A percentile compares a stretch with the other conserved stretches of the same genome.
Evolutionary conservation across 768 basidiomycete genomes (phyloP).

Genomic region (Pholiota conissans): DNA sequence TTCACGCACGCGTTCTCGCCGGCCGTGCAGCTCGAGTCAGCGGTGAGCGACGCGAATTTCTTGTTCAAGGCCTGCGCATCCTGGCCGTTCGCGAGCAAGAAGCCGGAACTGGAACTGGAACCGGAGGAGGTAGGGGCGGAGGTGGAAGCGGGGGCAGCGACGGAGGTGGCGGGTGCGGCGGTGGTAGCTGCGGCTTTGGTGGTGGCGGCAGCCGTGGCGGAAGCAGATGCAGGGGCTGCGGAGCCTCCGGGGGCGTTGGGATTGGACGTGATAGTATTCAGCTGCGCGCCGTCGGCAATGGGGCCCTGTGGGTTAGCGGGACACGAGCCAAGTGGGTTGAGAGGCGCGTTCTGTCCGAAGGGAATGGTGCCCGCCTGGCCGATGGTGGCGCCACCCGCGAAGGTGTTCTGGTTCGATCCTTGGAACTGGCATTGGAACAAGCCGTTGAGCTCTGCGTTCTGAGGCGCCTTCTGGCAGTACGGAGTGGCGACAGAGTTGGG

Average conservation of each 20-base stretch:
- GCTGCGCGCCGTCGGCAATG: slow-evolving; percentile 44
- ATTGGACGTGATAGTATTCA: slow-evolving; percentile 35
- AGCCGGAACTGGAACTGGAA: slow-evolving; percentile 18
- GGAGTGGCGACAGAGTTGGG: slow-evolving; percentile 46
- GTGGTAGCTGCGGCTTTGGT: slow-evolving; percentile 11
- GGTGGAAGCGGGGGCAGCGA: slow-evolving; percentile 15
- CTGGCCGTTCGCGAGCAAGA: slow-evolving; percentile 37
- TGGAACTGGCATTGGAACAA: slow-evolving; percentile 56
- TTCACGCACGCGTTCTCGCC: slow-evolving; percentile 48
- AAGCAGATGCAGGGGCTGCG: slow-evolving; percentile 1
- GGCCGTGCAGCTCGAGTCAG: slow-evolving; percentile 44
- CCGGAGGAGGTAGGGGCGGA: slow-evolving; percentile 13
- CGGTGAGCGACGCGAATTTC: slow-evolving; percentile 48
- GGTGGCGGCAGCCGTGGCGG: slow-evolving; percentile 9
- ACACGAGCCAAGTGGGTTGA: slow-evolving; percentile 48
- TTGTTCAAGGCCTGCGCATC: slow-evolving; percentile 52
- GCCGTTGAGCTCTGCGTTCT: slow-evolving; percentile 47
- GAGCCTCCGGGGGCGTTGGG: slow-evolving; percentile 24
- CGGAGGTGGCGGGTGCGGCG: slow-evolving; percentile 12
- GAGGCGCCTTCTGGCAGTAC: slow-evolving; percentile 50
- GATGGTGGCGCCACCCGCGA: slow-evolving; percentile 37
- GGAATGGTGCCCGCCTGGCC: slow-evolving; percentile 42
- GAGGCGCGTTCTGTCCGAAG: slow-evolving; percentile 34
- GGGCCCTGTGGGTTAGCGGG: slow-evolving; percentile 43
- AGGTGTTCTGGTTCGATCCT: slow-evolving; percentile 39